Percentiles rank a stretch among this genome's conserved stretches.
phyloP scores from a whole-genome alignment of 2,329 filamentous ascomycete species.

The Scedosporium apiospermum region DNA sequence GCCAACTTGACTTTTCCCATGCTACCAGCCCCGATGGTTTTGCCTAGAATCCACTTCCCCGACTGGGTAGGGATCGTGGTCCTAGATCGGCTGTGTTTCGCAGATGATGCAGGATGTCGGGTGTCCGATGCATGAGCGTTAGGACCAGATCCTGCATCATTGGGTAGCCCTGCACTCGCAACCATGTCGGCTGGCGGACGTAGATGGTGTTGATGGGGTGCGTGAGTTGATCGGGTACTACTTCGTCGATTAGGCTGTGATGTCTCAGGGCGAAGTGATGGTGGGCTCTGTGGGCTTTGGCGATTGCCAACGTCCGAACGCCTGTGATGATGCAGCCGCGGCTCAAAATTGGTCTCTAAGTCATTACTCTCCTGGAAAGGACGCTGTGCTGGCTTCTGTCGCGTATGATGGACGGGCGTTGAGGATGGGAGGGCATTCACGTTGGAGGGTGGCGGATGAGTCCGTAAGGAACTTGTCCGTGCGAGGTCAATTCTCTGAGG shows the following conservation, averaged over 20 bases:
- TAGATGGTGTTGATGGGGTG: constrained; percentile 4
- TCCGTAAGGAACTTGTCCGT: neutral
- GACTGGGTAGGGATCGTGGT: constrained; percentile 86
- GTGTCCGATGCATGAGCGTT: neutral
- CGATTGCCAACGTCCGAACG: neutral
- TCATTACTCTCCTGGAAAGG: neutral
- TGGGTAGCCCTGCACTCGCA: neutral
- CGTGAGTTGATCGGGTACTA: constrained; percentile 7
- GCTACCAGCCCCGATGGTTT: constrained; percentile 93
- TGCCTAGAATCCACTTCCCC: constrained; percentile 89
- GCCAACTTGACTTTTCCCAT: constrained; percentile 99
- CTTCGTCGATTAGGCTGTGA: constrained; percentile 8
- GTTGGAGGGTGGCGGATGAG: neutral
- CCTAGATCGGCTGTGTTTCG: constrained; percentile 45
- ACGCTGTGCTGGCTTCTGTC: neutral
- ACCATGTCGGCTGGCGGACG: neutral
- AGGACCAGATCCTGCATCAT: neutral
- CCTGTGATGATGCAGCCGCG: neutral
- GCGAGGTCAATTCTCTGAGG: neutral
- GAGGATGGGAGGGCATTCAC: neutral
- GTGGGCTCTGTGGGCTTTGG: neutral
- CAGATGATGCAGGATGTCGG: constrained; percentile 5
- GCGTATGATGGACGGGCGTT: neutral
- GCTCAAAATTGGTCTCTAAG: neutral
- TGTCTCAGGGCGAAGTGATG: neutral